Conservation (phyloP, 2,329 filamentous ascomycete genomes). For the Stachybotrys chartarum region DNA sequence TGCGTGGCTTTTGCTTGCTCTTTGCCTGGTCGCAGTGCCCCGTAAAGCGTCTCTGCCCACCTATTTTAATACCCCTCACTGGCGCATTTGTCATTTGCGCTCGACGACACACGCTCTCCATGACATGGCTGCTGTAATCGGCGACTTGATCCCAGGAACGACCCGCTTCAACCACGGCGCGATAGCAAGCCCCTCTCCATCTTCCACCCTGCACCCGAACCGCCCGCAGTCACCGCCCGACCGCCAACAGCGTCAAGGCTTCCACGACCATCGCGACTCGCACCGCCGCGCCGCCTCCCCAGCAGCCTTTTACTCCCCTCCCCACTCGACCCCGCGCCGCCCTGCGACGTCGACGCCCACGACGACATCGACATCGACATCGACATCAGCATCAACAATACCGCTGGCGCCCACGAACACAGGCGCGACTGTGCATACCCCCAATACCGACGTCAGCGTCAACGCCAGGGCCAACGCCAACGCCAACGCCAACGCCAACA, state of each 20-base stretch:
- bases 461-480: not conserved
- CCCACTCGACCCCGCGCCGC: constrained; percentile 3
- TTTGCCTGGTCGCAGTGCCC: not conserved
- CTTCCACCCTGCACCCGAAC: too few relatives aligned
- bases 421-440: too few relatives aligned
- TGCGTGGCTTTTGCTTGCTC: not conserved
- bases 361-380: constrained; percentile 9
- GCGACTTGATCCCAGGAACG: constrained; percentile 68
- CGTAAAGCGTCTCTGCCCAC: not conserved
- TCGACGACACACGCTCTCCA: constrained; percentile 13
- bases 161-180: constrained; percentile 60
- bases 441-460: not conserved
- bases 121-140: constrained; percentile 57
- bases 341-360: too few relatives aligned
- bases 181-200: constrained; percentile 44
- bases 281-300: constrained; percentile 14
- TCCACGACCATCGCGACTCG: not conserved
- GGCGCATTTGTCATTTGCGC: constrained; percentile 1
- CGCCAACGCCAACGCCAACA: not conserved
- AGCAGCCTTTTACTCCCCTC: constrained; percentile 17
- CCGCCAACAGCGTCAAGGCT: too few relatives aligned
- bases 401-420: not conserved
- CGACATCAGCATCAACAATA: not conserved
- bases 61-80: not conserved
- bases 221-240: too few relatives aligned